These are phyloP conservation scores for Kodamaea laetipori DNA, from an alignment of 805 yeast genomes.

Conservation along the genomic window DNA sequence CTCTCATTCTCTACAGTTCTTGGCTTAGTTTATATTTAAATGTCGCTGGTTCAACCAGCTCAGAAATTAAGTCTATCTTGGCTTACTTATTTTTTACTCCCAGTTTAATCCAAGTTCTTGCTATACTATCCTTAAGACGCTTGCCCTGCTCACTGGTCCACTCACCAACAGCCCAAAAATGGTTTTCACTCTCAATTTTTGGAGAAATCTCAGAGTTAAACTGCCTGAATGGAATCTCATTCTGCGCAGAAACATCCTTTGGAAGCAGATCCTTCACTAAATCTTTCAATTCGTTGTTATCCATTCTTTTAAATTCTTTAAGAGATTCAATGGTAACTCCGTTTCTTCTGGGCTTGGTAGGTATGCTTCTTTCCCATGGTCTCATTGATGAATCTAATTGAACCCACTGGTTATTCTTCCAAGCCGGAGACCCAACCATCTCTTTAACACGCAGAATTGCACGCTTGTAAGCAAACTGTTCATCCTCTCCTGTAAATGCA, in stretches of 20 bases:
- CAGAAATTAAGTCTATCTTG: too few relatives aligned
- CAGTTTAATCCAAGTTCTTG: slow-evolving; percentile 55
- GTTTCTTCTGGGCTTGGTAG: not conserved
- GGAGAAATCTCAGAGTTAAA: slow-evolving; percentile 32
- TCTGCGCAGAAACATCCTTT: slow-evolving; percentile 22
- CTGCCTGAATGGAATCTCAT: slow-evolving; percentile 7
- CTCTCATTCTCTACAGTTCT: too few relatives aligned
- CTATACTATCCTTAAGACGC: slow-evolving; percentile 53
- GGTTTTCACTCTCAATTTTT: slow-evolving; percentile 40
- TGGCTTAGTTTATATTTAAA: too few relatives aligned
- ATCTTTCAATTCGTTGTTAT: slow-evolving; percentile 3
- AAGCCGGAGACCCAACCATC: slow-evolving; percentile 53
- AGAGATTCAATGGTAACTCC: not conserved
- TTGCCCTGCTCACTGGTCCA: slow-evolving; percentile 54
- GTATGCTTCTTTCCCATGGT: slow-evolving; percentile 52
- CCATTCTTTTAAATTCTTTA: not conserved
- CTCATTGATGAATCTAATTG: slow-evolving; percentile 55
- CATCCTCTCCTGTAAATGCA: slow-evolving; percentile 77
- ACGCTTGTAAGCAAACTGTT: slow-evolving; percentile 68
- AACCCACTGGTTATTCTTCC: slow-evolving; percentile 57
- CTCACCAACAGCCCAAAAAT: slow-evolving; percentile 69
- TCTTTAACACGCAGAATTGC: slow-evolving; percentile 68
- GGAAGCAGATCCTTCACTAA: slow-evolving; percentile 22
- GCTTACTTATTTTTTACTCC: slow-evolving; percentile 16
- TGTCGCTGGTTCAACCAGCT: too few relatives aligned